Evolutionary conservation across 2,329 filamentous ascomycete species (phyloP).

Genomic region (Epichloe sibirici): DNA sequence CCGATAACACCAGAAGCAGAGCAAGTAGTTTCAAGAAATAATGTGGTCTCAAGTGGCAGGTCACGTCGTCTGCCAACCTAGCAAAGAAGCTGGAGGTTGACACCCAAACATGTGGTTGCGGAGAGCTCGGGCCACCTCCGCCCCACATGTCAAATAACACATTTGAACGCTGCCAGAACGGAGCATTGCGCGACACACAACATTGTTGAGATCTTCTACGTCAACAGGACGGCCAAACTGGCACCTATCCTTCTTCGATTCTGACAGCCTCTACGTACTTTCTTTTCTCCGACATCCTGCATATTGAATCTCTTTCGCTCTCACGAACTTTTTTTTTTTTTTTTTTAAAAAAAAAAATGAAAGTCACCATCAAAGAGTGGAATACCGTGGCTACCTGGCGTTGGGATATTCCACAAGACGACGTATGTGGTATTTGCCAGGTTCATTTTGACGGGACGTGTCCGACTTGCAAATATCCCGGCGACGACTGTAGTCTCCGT

Average conservation of each 20-base stretch:
- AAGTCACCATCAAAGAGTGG: conserved; percentile 89
- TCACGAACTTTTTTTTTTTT: too few species aligned
- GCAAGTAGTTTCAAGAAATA: neutral
- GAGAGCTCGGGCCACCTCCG: conserved; percentile 2
- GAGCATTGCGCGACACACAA: too few species aligned
- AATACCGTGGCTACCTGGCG: conserved; percentile 92
- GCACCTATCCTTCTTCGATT: neutral
- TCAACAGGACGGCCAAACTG: too few species aligned
- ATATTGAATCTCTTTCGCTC: too few species aligned
- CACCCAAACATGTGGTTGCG: neutral
- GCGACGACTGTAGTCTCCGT: conserved; percentile 90
- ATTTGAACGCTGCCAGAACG: too few species aligned
- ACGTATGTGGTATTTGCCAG: conserved; percentile 97
- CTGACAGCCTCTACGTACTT: neutral
- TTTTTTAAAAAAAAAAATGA: conserved; percentile 46
- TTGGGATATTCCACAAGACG: conserved; percentile 95
- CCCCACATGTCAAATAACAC: conserved; percentile 1
- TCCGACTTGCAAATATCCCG: conserved; percentile 94
- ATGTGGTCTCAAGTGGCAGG: neutral
- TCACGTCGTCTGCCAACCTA: neutral
- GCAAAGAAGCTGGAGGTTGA: conserved; percentile 1
- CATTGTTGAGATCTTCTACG: too few species aligned
- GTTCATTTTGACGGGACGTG: conserved; percentile 97
- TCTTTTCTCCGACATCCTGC: too few species aligned
- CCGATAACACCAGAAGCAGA: neutral